These are phyloP conservation scores for Tuber umbilicatum DNA, from an alignment of 495 filamentous ascomycete species.

Conservation along the genomic window DNA sequence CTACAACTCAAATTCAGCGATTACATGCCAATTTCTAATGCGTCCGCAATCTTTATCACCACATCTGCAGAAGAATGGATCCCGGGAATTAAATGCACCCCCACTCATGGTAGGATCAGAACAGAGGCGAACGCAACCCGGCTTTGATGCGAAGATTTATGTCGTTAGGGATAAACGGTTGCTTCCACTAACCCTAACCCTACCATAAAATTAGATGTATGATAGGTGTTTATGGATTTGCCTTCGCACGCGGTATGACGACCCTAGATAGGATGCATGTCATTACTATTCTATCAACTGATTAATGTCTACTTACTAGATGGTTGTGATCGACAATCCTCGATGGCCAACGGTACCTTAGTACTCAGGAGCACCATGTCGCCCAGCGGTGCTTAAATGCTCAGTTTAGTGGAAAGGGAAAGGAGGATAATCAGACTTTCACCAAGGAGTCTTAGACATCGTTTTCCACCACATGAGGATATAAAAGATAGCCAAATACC, in stretches of 20 bases:
- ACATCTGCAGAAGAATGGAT: no score
- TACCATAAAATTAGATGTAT: no score
- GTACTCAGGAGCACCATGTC: constrained; percentile 36
- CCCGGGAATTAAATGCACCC: no score
- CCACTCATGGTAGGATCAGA: no score
- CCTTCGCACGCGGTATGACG: constrained; percentile 67
- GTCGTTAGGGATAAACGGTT: no score
- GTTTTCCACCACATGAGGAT: constrained; percentile 80
- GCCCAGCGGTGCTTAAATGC: constrained; percentile 45
- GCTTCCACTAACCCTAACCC: no score
- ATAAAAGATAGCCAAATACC: constrained; percentile 91
- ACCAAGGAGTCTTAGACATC: constrained; percentile 59
- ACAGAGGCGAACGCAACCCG: no score
- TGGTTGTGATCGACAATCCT: constrained; percentile 85
- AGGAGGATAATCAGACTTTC: constrained; percentile 19
- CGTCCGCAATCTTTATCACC: no score
- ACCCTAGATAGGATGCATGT: not conserved
- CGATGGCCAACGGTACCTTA: constrained; percentile 52
- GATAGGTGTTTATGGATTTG: constrained; percentile 92
- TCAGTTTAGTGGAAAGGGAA: constrained; percentile 12
- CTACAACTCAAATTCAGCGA: no score
- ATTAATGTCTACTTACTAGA: constrained; percentile 47
- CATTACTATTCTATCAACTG: not conserved
- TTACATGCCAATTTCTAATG: no score
- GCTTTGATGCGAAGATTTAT: no score